Percentiles rank a stretch among this genome's conserved stretches.
phyloP scores from a whole-genome alignment of 345 rosid genomes.

The Noccaea bulbosa region DNA sequence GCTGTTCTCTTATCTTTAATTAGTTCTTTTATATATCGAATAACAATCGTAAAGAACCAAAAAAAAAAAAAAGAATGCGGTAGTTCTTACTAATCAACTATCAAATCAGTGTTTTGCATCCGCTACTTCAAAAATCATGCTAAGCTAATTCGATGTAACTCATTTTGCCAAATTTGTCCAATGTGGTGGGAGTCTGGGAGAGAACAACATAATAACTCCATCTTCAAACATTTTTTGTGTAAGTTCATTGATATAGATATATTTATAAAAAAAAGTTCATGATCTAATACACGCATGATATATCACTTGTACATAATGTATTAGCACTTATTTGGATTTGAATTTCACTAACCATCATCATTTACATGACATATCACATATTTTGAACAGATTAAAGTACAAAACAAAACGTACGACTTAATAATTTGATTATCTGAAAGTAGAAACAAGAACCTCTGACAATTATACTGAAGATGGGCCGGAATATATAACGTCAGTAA shows the following conservation, averaged over 20 bases:
- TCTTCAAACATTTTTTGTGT: constrained; percentile 9
- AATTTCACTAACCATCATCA: constrained; percentile 5
- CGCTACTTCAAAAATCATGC: constrained; percentile 8
- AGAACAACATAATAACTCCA: constrained; percentile 10
- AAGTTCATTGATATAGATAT: not conserved
- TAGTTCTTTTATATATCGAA: not conserved
- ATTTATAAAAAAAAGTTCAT: constrained; percentile 4
- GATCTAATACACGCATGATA: constrained; percentile 3
- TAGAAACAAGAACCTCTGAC: not conserved
- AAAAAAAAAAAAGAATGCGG: not conserved
- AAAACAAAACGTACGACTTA: not conserved
- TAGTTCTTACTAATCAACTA: constrained; percentile 27
- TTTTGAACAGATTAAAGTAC: constrained; percentile 12
- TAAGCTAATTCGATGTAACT: constrained; percentile 36
- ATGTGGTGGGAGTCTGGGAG: constrained; percentile 35
- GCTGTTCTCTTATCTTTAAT: not conserved
- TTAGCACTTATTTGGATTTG: not conserved
- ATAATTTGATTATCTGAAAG: not conserved
- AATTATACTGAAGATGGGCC: constrained; percentile 20
- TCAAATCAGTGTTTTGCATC: constrained; percentile 30
- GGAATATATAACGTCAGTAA: constrained; percentile 27
- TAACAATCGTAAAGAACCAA: constrained; percentile 4
- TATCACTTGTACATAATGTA: constrained; percentile 8
- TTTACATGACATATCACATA: constrained; percentile 8
- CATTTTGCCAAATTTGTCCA: constrained; percentile 32